Conservation (phyloP, 23 red algal species). For the Gracilaria caudata region DNA sequence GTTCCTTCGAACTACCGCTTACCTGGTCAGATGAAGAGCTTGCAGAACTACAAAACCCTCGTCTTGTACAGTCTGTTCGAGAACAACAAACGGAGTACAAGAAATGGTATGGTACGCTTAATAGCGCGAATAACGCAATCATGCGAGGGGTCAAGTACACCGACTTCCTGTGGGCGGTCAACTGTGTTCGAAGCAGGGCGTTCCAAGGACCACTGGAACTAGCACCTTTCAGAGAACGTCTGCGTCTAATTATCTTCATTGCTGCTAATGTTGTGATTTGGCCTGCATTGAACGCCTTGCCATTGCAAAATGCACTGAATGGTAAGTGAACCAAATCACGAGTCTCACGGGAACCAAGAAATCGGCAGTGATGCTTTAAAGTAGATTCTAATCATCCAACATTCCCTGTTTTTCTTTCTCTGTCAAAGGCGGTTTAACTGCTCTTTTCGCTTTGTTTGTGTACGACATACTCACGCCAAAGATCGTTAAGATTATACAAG, state of each 20-base stretch:
- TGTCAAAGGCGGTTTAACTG: slow-evolving; percentile 56
- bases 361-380: not conserved
- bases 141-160: slow-evolving; percentile 42
- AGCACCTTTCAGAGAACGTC: slow-evolving; percentile 75
- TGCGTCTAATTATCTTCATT: slow-evolving; percentile 69
- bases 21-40: slow-evolving; percentile 74
- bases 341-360: not conserved
- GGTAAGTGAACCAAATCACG: slow-evolving; percentile 2
- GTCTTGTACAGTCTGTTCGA: slow-evolving; percentile 18
- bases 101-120: slow-evolving; percentile 45
- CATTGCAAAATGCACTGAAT: slow-evolving; percentile 60
- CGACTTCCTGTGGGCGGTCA: slow-evolving; percentile 79
- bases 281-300: slow-evolving; percentile 39
- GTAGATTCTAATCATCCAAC: not conserved
- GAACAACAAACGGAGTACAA: slow-evolving; percentile 51
- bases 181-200: slow-evolving; percentile 72
- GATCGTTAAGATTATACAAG: slow-evolving; percentile 59
- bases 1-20: slow-evolving; percentile 54
- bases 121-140: slow-evolving; percentile 11
- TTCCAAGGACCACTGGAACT: slow-evolving; percentile 81
- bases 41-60: slow-evolving; percentile 49
- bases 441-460: slow-evolving; percentile 54
- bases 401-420: not conserved
- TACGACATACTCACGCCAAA: slow-evolving; percentile 82
- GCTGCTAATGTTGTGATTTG: slow-evolving; percentile 40